These are phyloP conservation scores for Rhododendron simsii DNA, from an alignment of 148 eudicot species.

Conservation along the genomic window DNA sequence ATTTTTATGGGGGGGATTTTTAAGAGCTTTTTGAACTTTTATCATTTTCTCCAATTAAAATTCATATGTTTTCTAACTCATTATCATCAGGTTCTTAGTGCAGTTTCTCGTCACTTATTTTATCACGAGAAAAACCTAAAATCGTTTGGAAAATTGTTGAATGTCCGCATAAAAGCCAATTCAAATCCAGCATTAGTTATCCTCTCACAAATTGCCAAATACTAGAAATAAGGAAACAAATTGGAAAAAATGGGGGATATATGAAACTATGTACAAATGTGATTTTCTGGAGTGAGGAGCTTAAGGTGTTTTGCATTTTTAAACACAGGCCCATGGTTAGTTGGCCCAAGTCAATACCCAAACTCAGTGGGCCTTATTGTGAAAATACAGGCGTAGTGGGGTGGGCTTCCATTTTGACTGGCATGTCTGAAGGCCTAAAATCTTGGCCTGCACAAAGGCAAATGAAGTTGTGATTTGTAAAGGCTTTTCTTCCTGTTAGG, in stretches of 20 bases:
- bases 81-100: not conserved
- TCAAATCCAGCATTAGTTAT: not conserved
- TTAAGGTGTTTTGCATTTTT: not conserved
- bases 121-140: not conserved
- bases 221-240: not conserved
- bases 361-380: not conserved
- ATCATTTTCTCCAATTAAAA: not conserved
- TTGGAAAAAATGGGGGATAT: not conserved
- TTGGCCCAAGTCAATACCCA: not conserved
- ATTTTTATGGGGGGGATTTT: not conserved
- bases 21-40: not conserved
- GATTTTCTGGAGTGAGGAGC: not conserved
- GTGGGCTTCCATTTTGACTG: not conserved
- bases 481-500: not conserved
- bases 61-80: not conserved
- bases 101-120: not conserved
- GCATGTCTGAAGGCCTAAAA: not conserved
- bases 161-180: not conserved
- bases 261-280: not conserved
- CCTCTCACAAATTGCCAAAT: not conserved
- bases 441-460: not conserved
- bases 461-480: not conserved
- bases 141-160: not conserved
- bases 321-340: not conserved
- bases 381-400: not conserved